Evolutionary conservation across 495 filamentous ascomycete species (phyloP).

Genomic region (Monascus purpureus): DNA sequence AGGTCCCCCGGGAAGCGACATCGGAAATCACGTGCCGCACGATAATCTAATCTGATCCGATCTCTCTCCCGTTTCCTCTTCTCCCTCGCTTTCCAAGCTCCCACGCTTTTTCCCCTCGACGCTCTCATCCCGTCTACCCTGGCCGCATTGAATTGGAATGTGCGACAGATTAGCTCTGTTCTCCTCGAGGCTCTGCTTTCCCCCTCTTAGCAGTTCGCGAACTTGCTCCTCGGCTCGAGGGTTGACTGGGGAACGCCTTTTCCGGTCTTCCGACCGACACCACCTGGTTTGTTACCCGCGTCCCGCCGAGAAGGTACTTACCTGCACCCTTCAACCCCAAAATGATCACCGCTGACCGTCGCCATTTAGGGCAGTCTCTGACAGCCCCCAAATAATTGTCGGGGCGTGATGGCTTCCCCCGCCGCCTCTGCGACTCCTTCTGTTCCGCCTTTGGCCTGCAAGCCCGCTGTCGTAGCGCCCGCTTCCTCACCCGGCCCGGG

Average conservation of each 20-base stretch:
- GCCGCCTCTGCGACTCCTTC: slow-evolving; percentile 18
- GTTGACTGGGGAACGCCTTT: slow-evolving; percentile 13
- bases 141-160: slow-evolving; percentile 1
- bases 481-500: slow-evolving; percentile 28
- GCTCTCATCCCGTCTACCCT: slow-evolving; percentile 3
- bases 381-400: neutral
- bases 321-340: too few species aligned
- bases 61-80: slow-evolving; percentile 13
- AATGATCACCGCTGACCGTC: slow-evolving; percentile 1
- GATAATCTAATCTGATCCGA: slow-evolving; percentile 35
- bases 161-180: neutral
- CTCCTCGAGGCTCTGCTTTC: slow-evolving; percentile 14
- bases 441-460: slow-evolving; percentile 23
- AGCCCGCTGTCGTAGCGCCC: slow-evolving; percentile 19
- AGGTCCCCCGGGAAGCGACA: slow-evolving; percentile 3
- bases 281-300: slow-evolving; percentile 1
- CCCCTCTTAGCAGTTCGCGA: too few species aligned
- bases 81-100: neutral
- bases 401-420: slow-evolving; percentile 15
- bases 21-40: slow-evolving; percentile 10
- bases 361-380: neutral
- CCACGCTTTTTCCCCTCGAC: slow-evolving; percentile 1
- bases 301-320: too few species aligned
- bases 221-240: slow-evolving; percentile 18
- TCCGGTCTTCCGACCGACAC: slow-evolving; percentile 31